phyloP scores from a whole-genome alignment of 805 yeast species.

The Pichia phayaonensis region DNA sequence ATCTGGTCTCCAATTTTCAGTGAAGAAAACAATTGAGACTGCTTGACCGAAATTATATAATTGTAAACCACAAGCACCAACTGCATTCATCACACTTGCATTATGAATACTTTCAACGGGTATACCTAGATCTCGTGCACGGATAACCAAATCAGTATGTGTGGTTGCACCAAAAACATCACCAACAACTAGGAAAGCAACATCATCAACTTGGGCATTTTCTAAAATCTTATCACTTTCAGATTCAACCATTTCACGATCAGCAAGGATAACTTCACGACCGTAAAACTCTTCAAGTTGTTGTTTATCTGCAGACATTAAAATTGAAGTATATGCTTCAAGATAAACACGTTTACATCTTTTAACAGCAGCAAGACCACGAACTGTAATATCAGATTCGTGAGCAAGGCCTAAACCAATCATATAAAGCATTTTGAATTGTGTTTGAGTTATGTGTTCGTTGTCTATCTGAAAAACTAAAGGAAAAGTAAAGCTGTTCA shows the following conservation, averaged over 20 bases:
- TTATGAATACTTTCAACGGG: constrained; percentile 80
- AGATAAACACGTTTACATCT: constrained; percentile 85
- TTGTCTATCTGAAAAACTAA: background rate
- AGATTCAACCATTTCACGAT: constrained; percentile 87
- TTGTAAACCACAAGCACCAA: constrained; percentile 96
- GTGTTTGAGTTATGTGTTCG: background rate
- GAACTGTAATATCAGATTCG: constrained; percentile 84
- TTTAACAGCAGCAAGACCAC: constrained; percentile 81
- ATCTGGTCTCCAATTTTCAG: constrained; percentile 94
- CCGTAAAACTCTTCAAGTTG: constrained; percentile 81
- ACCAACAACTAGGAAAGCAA: constrained; percentile 94
- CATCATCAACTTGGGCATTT: constrained; percentile 70
- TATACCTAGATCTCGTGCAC: constrained; percentile 83
- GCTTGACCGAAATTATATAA: constrained; percentile 95
- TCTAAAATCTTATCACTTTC: constrained; percentile 78
- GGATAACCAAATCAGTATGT: constrained; percentile 84
- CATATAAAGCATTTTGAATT: constrained; percentile 63
- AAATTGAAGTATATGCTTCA: constrained; percentile 90
- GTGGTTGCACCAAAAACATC: constrained; percentile 98
- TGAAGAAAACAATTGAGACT: constrained; percentile 92
- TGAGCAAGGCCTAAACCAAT: constrained; percentile 89
- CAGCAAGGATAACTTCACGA: constrained; percentile 78
- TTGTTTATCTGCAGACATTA: constrained; percentile 82
- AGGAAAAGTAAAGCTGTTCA: too few relatives aligned
- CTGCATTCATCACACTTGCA: constrained; percentile 97